Conservation (phyloP, 208 protist species). For the Leishmania tropica region DNA sequence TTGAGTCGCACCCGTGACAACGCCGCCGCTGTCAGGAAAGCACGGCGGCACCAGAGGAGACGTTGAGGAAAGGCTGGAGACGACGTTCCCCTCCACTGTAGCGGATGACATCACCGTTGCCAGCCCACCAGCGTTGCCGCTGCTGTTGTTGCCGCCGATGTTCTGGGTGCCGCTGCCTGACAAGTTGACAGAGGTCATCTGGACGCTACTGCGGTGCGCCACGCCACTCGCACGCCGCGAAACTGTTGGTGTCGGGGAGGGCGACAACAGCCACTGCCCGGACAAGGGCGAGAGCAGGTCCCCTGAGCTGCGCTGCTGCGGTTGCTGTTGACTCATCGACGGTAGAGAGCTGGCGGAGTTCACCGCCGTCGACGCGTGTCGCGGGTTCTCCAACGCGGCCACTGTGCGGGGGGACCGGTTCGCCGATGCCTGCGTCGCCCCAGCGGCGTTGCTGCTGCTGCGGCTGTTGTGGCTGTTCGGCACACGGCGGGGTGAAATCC, state of each 20-base stretch:
- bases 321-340: background rate
- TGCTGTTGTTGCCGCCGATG: background rate
- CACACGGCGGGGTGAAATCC: constrained; percentile 4
- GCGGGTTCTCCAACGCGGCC: background rate
- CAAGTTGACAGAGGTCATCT: background rate
- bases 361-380: background rate
- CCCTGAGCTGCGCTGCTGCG: background rate
- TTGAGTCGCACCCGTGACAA: background rate
- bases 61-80: constrained; percentile 1
- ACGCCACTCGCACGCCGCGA: background rate
- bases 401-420: constrained; percentile 1
- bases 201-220: background rate
- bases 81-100: background rate
- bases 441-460: constrained; percentile 9
- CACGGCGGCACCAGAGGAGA: background rate
- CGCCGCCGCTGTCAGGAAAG: background rate
- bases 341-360: background rate
- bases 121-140: background rate
- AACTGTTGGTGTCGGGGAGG: constrained; percentile 4
- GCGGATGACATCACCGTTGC: background rate
- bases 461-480: constrained; percentile 6
- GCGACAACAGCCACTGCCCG: background rate
- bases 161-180: background rate
- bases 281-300: constrained; percentile 18
- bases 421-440: background rate